These are phyloP conservation scores for Chaetomium tenue DNA, from an alignment of 495 filamentous ascomycete species.

Conservation along the genomic window DNA sequence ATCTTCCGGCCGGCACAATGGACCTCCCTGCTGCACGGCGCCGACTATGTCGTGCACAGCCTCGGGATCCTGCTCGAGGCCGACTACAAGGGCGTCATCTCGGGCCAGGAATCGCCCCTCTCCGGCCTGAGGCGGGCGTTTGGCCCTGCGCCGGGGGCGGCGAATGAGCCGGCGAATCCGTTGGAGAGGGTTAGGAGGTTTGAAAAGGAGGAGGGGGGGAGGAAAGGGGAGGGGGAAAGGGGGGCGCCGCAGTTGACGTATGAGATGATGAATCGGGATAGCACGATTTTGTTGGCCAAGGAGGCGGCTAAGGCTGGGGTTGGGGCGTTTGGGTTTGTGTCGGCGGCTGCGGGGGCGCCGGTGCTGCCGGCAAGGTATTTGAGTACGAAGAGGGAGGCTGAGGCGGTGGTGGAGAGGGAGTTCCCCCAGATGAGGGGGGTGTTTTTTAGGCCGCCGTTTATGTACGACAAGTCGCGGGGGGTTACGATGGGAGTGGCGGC, in stretches of 20 bases:
- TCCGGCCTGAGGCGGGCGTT: constrained; percentile 76
- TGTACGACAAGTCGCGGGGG: constrained; percentile 79
- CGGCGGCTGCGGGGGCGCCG: constrained; percentile 80
- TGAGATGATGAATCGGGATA: constrained; percentile 95
- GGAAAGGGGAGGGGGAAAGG: not conserved
- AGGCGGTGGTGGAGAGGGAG: constrained; percentile 66
- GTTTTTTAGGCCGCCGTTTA: constrained; percentile 80
- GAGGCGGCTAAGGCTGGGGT: constrained; percentile 66
- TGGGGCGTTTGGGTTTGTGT: constrained; percentile 77
- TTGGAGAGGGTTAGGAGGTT: constrained; percentile 49
- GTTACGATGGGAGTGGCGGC: constrained; percentile 84
- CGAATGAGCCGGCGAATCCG: constrained; percentile 65
- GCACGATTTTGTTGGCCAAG: constrained; percentile 77
- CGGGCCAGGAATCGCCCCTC: constrained; percentile 73
- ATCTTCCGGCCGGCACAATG: constrained; percentile 80
- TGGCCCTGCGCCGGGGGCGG: constrained; percentile 37
- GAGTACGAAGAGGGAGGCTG: constrained; percentile 86
- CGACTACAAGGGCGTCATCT: constrained; percentile 92
- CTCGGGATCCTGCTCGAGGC: constrained; percentile 97
- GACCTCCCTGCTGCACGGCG: constrained; percentile 63
- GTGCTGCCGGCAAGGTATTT: constrained; percentile 84
- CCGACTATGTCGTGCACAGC: constrained; percentile 83
- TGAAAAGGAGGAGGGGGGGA: constrained; percentile 21
- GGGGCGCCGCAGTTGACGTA: constrained; percentile 77
- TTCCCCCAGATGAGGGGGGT: constrained; percentile 74